These are phyloP conservation scores for Teunomyces funiuensis DNA, from an alignment of 805 yeast genomes.

Conservation along the genomic window DNA sequence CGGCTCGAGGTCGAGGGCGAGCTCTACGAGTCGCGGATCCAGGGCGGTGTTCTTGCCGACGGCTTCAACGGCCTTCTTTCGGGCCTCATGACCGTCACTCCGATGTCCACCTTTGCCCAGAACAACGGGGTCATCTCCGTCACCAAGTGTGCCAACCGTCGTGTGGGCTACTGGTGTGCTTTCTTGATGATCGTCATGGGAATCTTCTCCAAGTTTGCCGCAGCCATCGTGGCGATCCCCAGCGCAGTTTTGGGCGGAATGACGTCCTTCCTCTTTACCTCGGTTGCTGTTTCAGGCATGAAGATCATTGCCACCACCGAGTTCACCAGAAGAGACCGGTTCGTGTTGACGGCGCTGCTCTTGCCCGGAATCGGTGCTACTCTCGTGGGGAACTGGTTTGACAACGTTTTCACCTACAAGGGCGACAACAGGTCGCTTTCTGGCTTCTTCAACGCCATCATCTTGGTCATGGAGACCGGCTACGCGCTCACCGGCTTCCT, in stretches of 20 bases:
- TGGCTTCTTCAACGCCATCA: constrained; percentile 69
- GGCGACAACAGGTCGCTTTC: constrained; percentile 57
- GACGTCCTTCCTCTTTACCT: constrained; percentile 73
- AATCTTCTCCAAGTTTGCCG: constrained; percentile 53
- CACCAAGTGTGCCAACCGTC: constrained; percentile 87
- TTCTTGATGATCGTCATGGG: constrained; percentile 86
- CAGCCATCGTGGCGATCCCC: constrained; percentile 77
- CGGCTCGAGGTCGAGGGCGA: constrained; percentile 82
- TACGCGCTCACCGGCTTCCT: constrained; percentile 69
- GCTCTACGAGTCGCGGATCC: constrained; percentile 77
- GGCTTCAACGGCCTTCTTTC: constrained; percentile 79
- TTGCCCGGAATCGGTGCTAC: constrained; percentile 68
- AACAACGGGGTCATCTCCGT: constrained; percentile 92
- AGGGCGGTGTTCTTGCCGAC: constrained; percentile 91
- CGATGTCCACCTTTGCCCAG: constrained; percentile 90
- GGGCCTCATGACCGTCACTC: constrained; percentile 81
- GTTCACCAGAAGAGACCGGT: constrained; percentile 72
- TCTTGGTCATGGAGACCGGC: constrained; percentile 69
- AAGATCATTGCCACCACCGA: constrained; percentile 60
- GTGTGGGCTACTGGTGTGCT: constrained; percentile 78
- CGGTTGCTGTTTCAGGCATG: constrained; percentile 75
- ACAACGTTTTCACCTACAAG: constrained; percentile 58
- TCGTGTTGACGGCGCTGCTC: constrained; percentile 64
- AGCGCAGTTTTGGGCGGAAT: constrained; percentile 77
- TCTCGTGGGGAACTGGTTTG: constrained; percentile 66